Conservation (phyloP, 2,329 filamentous ascomycete genomes). For the Leptodontidium sp. region DNA sequence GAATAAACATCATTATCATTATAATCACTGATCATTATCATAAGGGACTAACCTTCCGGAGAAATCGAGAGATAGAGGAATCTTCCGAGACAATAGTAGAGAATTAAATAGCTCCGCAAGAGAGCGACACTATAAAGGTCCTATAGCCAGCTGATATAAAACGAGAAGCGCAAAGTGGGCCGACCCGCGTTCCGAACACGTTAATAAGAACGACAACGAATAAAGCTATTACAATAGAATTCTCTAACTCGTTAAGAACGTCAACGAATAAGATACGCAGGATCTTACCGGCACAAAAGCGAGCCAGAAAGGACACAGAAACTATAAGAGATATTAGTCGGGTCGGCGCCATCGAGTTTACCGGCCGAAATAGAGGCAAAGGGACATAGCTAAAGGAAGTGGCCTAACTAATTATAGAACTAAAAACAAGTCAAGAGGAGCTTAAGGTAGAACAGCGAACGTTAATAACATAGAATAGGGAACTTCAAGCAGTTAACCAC, state of each 20-base stretch:
- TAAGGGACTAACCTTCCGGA: no score
- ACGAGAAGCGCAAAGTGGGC: no score
- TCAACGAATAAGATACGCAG: not conserved
- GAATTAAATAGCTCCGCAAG: no score
- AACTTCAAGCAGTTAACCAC: not conserved
- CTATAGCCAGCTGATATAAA: no score
- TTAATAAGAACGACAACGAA: not conserved
- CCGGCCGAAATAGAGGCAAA: not conserved
- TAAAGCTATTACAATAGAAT: not conserved
- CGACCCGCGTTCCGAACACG: no score
- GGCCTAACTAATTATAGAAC: conserved; percentile 2
- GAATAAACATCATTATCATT: conserved; percentile 1
- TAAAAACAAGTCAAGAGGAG: not conserved
- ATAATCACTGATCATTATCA: no score
- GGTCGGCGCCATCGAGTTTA: not conserved
- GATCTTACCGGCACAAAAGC: not conserved
- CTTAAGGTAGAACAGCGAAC: not conserved
- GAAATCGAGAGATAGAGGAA: not conserved
- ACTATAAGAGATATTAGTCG: not conserved
- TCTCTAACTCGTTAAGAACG: not conserved
- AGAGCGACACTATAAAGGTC: no score
- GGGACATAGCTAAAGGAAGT: not conserved
- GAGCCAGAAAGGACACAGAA: conserved; percentile 5
- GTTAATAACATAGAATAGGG: not conserved
- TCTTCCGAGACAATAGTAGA: not conserved